Base-by-base conservation (phyloP, 768 basidiomycete species). In the Mycena vitilis region DNA sequence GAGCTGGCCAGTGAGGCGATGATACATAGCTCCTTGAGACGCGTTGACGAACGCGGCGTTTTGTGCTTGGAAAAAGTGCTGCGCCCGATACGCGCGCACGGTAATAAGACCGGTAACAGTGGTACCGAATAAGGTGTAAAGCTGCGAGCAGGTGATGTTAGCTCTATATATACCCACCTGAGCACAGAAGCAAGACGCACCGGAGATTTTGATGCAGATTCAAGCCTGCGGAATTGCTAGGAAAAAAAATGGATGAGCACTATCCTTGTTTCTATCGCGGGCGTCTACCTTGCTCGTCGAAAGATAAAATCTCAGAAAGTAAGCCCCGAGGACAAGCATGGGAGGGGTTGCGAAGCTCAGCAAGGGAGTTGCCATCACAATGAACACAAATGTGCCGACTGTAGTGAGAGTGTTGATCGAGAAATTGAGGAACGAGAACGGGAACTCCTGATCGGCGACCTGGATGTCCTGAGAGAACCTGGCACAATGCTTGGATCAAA, bases 241-340 rank as follows among this genome's bases (percentile, higher is more conserved):
- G 23, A 61, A 42, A 52, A n/a, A n/a, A n/a, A n/a, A n/a, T n/a
- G n/a, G n/a, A n/a, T n/a, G n/a, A n/a, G n/a, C n/a, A n/a, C n/a
- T n/a, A n/a, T n/a, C n/a, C n/a, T n/a, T n/a, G n/a, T n/a, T n/a
- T n/a, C n/a, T n/a, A n/a, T n/a, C n/a, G n/a, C n/a, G n/a, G n/a
- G n/a, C n/a, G n/a, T n/a, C n/a, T n/a, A n/a, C n/a, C 68, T 69
- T 69, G 63, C 68, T 69, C 20, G 68, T 69, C 25, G 45, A 25
- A 38, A 69, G 63, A 65, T 69, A 69, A 20, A 60, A 69, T 52
- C n/a, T 48, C 53, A 69, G 23, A 38, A 40, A 44, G 37, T 65
- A 65, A 5, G 22, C 22, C 1, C 63, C 68, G 18, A 55, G n/a
- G 47, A 65, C 45, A 7, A 16, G 16, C 30, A 69, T 34, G n/a